Percentiles rank a stretch among this genome's conserved stretches.
These are phyloP conservation scores for Ophiosphaerella korrae DNA, from an alignment of 2,329 filamentous ascomycete genomes.

Conservation along the genomic window DNA sequence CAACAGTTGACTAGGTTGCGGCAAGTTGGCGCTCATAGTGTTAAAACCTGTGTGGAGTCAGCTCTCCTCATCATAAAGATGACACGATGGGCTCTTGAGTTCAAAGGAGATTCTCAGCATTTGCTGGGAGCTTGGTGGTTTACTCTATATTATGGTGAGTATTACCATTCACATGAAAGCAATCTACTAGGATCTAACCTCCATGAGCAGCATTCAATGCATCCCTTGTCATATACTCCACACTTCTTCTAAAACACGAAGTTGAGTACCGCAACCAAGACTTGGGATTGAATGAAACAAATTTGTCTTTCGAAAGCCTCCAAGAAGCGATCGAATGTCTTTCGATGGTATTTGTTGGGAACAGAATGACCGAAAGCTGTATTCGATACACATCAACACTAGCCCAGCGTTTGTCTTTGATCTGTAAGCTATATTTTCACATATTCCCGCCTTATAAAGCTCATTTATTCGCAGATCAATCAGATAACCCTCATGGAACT, in stretches of 20 bases:
- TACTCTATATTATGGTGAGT: conserved; percentile 46
- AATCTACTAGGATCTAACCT: background rate
- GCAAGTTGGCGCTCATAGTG: conserved; percentile 41
- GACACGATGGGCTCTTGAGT: conserved; percentile 29
- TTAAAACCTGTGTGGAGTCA: conserved; percentile 41
- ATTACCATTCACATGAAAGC: background rate
- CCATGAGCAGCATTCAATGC: conserved; percentile 24
- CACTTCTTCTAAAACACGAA: conserved; percentile 25
- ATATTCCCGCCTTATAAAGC: too few relatives aligned
- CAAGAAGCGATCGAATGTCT: conserved; percentile 13
- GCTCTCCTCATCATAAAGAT: conserved; percentile 45
- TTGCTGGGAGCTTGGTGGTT: conserved; percentile 52
- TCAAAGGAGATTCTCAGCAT: conserved; percentile 16
- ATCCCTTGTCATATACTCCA: conserved; percentile 42
- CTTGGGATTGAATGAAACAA: conserved; percentile 6
- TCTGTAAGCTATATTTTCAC: conserved; percentile 4
- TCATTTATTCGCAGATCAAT: background rate
- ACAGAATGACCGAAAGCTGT: conserved; percentile 16
- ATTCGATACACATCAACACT: conserved; percentile 11
- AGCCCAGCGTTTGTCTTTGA: conserved; percentile 3
- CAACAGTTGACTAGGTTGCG: conserved; percentile 31
- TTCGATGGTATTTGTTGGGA: conserved; percentile 13
- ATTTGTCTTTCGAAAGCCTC: conserved; percentile 9
- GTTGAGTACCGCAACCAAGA: conserved; percentile 6
- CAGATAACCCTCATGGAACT: background rate